These are phyloP conservation scores for Saccharomyces pastorianus DNA, from an alignment of 1,139 yeast species.

Conservation along the genomic window DNA sequence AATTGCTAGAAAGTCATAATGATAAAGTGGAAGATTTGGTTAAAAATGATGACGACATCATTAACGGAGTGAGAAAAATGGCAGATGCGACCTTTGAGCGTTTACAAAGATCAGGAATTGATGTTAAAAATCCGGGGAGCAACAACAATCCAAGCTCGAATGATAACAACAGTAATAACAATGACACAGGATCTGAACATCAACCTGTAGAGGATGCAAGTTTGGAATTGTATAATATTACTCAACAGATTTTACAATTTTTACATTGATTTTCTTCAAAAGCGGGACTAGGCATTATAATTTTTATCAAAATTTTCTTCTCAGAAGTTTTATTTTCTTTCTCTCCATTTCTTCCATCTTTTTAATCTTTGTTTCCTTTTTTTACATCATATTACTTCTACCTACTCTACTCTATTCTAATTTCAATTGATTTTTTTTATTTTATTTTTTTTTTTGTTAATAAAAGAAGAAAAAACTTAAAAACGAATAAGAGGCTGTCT, in stretches of 20 bases:
- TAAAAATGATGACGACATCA: constrained; percentile 51
- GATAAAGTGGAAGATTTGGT: constrained; percentile 56
- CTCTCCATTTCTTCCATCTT: neutral
- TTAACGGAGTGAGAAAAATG: constrained; percentile 46
- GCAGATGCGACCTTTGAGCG: constrained; percentile 36
- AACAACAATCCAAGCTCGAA: constrained; percentile 9
- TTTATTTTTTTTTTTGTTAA: neutral
- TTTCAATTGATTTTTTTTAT: neutral
- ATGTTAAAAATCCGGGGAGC: constrained; percentile 11
- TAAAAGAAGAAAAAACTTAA: neutral
- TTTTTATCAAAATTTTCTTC: neutral
- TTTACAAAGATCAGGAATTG: constrained; percentile 25
- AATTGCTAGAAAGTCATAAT: constrained; percentile 82
- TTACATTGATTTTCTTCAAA: constrained; percentile 19
- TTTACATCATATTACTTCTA: neutral
- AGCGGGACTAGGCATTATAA: neutral
- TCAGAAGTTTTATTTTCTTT: neutral
- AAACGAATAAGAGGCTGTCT: neutral
- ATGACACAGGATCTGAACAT: constrained; percentile 33
- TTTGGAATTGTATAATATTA: constrained; percentile 63
- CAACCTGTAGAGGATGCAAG: constrained; percentile 48
- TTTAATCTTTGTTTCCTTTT: neutral
- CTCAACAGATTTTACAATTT: constrained; percentile 62
- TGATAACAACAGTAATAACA: constrained; percentile 19
- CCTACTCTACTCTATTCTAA: neutral